phyloP scores from a whole-genome alignment of 1,284 basidiomycete genomes.

The Cryptococcus depauperatus region DNA sequence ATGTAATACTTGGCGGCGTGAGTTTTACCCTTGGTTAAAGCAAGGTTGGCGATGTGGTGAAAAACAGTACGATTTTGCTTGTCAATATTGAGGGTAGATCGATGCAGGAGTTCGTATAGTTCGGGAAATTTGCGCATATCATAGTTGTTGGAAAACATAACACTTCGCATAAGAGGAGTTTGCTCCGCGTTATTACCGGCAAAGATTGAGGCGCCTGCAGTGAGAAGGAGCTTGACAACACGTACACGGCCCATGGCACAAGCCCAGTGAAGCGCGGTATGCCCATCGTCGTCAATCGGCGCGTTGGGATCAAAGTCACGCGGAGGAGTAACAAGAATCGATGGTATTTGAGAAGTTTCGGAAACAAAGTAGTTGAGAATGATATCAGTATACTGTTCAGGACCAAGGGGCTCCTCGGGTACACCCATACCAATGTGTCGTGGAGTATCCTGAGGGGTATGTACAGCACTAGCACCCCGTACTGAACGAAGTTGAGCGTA shows the following conservation, averaged over 20 bases:
- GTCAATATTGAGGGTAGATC: constrained; percentile 97
- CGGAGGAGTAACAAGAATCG: constrained; percentile 80
- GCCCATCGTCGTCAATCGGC: constrained; percentile 96
- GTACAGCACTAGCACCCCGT: constrained; percentile 35
- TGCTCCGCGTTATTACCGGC: constrained; percentile 95
- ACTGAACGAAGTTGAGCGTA: constrained; percentile 31
- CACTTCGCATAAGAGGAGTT: constrained; percentile 94
- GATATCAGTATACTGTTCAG: constrained; percentile 73
- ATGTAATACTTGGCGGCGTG: constrained; percentile 98
- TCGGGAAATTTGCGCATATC: constrained; percentile 99
- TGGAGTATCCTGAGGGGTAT: constrained; percentile 32
- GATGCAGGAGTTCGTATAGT: constrained; percentile 90
- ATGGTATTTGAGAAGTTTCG: constrained; percentile 87
- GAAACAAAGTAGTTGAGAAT: constrained; percentile 99
- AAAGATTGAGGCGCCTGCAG: constrained; percentile 94
- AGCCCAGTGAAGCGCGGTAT: constrained; percentile 97
- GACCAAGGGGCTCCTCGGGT: constrained; percentile 32
- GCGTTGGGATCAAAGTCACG: constrained; percentile 91
- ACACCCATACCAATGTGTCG: constrained; percentile 16
- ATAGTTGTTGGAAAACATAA: constrained; percentile 99
- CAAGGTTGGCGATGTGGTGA: constrained; percentile 98
- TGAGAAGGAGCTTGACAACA: constrained; percentile 88
- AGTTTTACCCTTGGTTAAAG: constrained; percentile 93
- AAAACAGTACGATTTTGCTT: constrained; percentile 96
- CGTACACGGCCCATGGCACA: constrained; percentile 98